phyloP scores from a whole-genome alignment of 1,284 basidiomycete species.

The Cutaneotrichosporon spelunceum region DNA sequence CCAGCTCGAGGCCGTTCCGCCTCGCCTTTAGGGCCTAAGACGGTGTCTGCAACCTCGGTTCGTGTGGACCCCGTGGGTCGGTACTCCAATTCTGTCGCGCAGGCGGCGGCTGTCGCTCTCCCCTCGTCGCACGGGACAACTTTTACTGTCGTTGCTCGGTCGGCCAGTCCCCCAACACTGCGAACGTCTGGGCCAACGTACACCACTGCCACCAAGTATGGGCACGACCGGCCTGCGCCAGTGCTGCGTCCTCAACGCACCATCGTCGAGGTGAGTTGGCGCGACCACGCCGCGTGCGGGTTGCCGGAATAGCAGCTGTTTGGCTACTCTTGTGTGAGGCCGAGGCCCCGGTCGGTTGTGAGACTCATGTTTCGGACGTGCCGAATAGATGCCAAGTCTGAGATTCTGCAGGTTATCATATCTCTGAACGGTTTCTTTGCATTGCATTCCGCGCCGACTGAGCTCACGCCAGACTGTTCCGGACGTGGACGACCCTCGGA shows the following conservation, averaged over 20 bases:
- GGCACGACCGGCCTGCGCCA: slow-evolving; percentile 1
- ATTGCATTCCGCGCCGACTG: background rate
- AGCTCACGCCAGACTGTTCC: background rate
- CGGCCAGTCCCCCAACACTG: background rate
- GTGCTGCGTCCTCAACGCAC: background rate
- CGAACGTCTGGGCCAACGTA: background rate
- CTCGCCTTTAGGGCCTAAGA: background rate
- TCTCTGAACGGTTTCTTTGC: background rate
- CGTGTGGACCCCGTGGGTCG: background rate
- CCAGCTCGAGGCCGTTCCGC: background rate
- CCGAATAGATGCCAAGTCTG: background rate
- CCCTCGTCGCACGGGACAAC: background rate
- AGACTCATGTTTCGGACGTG: background rate
- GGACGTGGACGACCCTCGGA: background rate
- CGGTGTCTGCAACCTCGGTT: background rate
- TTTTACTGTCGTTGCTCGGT: background rate
- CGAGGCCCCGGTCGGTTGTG: background rate
- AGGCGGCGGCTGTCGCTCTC: background rate
- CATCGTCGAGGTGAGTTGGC: background rate
- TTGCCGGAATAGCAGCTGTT: no score
- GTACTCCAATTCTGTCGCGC: background rate
- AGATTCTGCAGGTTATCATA: background rate
- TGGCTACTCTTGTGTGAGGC: background rate
- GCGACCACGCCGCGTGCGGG: no score
- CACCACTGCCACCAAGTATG: background rate